Percentiles rank a stretch among this genome's conserved stretches.
These are phyloP conservation scores for Vishniacozyma victoriae DNA, from an alignment of 768 basidiomycete genomes.

Conservation along the genomic window DNA sequence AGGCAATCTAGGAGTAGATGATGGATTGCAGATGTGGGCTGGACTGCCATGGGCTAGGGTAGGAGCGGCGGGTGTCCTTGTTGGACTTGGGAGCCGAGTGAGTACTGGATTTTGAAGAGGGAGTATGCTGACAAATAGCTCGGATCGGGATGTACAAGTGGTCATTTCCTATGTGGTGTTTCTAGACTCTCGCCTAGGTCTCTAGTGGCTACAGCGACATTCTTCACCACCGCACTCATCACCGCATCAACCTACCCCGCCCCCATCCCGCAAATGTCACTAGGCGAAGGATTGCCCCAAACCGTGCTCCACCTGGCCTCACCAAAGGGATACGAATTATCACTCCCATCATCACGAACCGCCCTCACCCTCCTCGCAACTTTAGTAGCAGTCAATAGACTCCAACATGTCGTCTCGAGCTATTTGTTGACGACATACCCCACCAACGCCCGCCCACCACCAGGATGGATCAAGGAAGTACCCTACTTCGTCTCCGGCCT, in stretches of 20 bases:
- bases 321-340: too few relatives aligned
- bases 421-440: not conserved
- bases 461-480: not conserved
- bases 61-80: slow-evolving; percentile 33
- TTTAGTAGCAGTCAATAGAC: not conserved
- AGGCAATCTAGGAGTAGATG: not conserved
- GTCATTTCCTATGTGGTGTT: slow-evolving; percentile 48
- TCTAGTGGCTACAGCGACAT: slow-evolving; percentile 40
- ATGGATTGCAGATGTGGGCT: slow-evolving; percentile 7
- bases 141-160: slow-evolving; percentile 46
- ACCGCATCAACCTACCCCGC: slow-evolving; percentile 22
- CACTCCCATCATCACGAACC: not conserved
- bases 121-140: slow-evolving; percentile 23
- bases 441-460: not conserved
- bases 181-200: slow-evolving; percentile 46
- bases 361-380: not conserved
- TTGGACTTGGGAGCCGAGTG: slow-evolving; percentile 47
- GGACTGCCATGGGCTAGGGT: slow-evolving; percentile 9
- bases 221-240: slow-evolving; percentile 39
- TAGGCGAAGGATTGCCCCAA: not conserved
- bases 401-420: slow-evolving; percentile 1
- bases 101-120: slow-evolving; percentile 9
- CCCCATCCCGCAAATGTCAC: not conserved
- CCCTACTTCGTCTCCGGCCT: slow-evolving; percentile 35
- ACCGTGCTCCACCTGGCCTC: not conserved